phyloP scores from a whole-genome alignment of 2,329 filamentous ascomycete genomes.

The Tolypocladium tropicale region DNA sequence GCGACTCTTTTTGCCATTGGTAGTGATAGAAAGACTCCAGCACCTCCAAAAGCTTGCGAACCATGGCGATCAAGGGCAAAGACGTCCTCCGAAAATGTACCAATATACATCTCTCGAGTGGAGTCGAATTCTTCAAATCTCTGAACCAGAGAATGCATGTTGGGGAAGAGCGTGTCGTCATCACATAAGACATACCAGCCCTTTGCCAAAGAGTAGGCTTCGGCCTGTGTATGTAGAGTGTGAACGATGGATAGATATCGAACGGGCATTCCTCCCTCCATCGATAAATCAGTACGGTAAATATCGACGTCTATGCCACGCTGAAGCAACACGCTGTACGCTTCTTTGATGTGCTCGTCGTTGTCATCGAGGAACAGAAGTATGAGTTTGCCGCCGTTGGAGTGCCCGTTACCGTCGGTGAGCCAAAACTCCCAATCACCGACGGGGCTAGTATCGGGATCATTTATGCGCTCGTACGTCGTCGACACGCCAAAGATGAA shows the following conservation, averaged over 20 bases:
- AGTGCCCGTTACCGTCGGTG: not conserved
- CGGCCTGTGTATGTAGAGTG: not conserved
- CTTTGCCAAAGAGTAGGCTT: conserved; percentile 24
- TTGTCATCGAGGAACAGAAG: not conserved
- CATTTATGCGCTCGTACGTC: not conserved
- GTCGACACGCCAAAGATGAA: not conserved
- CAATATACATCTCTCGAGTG: conserved; percentile 44
- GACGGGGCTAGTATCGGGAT: not conserved
- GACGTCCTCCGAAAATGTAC: conserved; percentile 52
- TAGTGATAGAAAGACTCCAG: conserved; percentile 50
- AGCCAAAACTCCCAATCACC: not conserved
- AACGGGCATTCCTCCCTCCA: not conserved
- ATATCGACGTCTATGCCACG: not conserved
- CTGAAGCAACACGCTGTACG: not conserved
- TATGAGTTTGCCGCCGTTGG: not conserved
- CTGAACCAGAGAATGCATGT: conserved; percentile 41
- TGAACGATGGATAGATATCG: not conserved
- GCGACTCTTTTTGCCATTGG: conserved; percentile 35
- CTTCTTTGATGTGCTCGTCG: not conserved
- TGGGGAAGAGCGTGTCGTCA: conserved; percentile 56
- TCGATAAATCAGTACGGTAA: not conserved
- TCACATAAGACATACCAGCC: conserved; percentile 55
- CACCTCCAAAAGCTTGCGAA: conserved; percentile 54
- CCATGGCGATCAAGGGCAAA: conserved; percentile 50
- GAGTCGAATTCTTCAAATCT: conserved; percentile 41